Conservation (phyloP, 495 filamentous ascomycete genomes). For the Neurospora tetrasperma region DNA sequence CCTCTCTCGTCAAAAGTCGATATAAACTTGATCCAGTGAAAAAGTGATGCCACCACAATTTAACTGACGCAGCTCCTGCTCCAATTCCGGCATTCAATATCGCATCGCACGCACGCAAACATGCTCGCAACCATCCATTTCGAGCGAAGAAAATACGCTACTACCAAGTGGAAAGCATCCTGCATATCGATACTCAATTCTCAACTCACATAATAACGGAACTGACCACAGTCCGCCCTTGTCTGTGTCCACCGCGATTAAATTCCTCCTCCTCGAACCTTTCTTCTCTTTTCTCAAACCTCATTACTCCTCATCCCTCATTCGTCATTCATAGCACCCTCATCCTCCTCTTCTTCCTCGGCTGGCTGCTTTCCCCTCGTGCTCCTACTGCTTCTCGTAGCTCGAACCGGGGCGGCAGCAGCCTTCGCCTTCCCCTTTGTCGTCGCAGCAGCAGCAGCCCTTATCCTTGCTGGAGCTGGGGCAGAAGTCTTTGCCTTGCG, state of each 20-base stretch:
- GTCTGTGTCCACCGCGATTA: too few species aligned
- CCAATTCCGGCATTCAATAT: neutral
- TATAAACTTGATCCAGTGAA: neutral
- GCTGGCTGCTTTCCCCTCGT: constrained; percentile 2
- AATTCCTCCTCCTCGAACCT: neutral
- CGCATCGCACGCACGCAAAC: neutral
- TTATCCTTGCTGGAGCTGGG: constrained; percentile 3
- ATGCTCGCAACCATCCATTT: neutral
- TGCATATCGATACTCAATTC: neutral
- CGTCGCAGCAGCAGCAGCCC: neutral
- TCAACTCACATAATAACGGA: neutral
- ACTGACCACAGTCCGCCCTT: neutral
- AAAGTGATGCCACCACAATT: neutral
- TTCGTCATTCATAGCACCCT: neutral
- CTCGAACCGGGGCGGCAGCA: constrained; percentile 1
- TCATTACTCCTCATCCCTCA: neutral
- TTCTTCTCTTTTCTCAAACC: neutral
- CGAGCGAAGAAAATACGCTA: neutral
- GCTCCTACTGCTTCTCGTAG: constrained; percentile 5
- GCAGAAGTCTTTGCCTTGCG: constrained; percentile 7
- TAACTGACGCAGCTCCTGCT: neutral
- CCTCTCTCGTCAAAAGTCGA: too few species aligned
- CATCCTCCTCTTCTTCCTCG: neutral
- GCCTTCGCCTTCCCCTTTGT: constrained; percentile 3
- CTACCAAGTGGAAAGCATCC: neutral